Evolutionary conservation across 768 basidiomycete species (phyloP), one percentile per base, ranked within the genome.

Genomic region (Boletus vinaceobasis): DNA sequence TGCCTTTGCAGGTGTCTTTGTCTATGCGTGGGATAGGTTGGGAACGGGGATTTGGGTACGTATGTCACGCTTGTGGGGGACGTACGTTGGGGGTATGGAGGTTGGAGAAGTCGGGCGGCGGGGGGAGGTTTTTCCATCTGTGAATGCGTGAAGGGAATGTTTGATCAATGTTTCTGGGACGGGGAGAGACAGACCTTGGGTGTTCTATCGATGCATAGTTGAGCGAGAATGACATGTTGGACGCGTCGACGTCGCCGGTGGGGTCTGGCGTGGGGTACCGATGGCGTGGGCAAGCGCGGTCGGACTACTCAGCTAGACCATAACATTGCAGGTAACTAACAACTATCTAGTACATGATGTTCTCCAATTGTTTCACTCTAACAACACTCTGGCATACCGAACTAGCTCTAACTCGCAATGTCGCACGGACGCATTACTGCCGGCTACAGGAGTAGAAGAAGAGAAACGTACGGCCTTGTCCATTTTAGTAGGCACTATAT

Each of bases 41-140:
- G 35, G 35, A 36, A 13, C 33, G 11, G 13, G 13, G 36, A n/a
- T n/a, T 15, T 7, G 36, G 36, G 4, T 8, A 23, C n/a, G n/a
- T n/a, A 7, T 7, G 27, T 44, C 43, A 29, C 17, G 26, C 17
- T 9, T 19, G 17, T 42, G 40, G 47, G 17, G 47, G 35, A 60
- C 63, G 45, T 59, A 59, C 63, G 50, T 56, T 49, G n/a, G 56
- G 72, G 27, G 78, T 60, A 7, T 73, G 65, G 10, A 77, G 65
- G 55, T 75, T 79, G 19, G 82, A 73, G 72, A 88, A 88, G n/a
- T 86, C 83, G 44, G 85, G 86, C 0, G 87, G 86, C 26, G 84
- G 79, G 0, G 83, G 80, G 5, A 88, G 77, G 61, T 78, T 78
- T 58, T 75, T 78, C 82, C 83, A 87, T 74, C 85, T 87, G 52